Percentiles rank a stretch among this genome's conserved stretches.
These are phyloP conservation scores for sunflower (Helianthus annuus) DNA, from an alignment of 129 eudicot genomes.

Conservation along the genomic window HanXRQr2.0-SUNRISE NC_035447.2:48168197-48168696, in stretches of 20 bases:
- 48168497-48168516: constrained; percentile 75
- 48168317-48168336: constrained; percentile 44
- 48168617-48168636: no score
- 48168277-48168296: constrained; percentile 16
- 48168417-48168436: constrained; percentile 91
- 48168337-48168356: constrained; percentile 53
- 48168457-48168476: constrained; percentile 72
- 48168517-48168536: constrained; percentile 83
- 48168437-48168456: constrained; percentile 84
- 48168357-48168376: constrained; percentile 22
- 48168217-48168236: constrained; percentile 58
- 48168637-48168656: no score
- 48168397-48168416: constrained; percentile 74
- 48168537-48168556: constrained; percentile 82
- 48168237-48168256: constrained; percentile 63
- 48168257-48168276: constrained; percentile 55
- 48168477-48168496: constrained; percentile 71
- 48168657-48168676: no score
- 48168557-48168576: constrained; percentile 89
- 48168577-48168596: constrained; percentile 19
- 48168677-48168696: no score
- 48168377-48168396: constrained; percentile 52
- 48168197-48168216: constrained; percentile 84
- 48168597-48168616: no score
- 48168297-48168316: constrained; percentile 36